Evolutionary conservation across 371 early-diverging fungal genomes (phyloP), one percentile per base, ranked within the genome.

Genomic region (Mortierella sp.): DNA sequence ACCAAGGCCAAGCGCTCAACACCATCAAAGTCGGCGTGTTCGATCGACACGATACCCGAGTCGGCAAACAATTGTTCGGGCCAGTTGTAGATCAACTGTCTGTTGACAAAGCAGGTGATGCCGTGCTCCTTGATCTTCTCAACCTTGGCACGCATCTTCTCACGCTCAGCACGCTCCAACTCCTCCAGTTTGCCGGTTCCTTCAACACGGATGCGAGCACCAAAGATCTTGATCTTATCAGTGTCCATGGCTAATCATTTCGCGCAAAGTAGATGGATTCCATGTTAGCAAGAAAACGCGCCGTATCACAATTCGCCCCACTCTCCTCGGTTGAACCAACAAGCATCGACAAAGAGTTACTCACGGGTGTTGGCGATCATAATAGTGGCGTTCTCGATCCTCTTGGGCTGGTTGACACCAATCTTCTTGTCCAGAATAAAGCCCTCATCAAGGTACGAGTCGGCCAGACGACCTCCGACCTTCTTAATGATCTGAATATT

Each of bases 81-180:
- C 94, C 96, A 99, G 92, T 99, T 99, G 88, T 99, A 99, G 69
- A 99, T 99, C 40, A 99, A 87, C 86, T 99, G 99, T 72, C 99
- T 94, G 90, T 99, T 99, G 56, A 99, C 98, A 79, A 95, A 97
- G 85, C 99, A 95, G 88, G 99, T 98, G 85, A 98, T 97, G 13
- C 96, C 97, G 78, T 95, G 95, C 2, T 90, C 88, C 80, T 96
- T 95, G 81, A 99, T 99, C 85, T 94, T 95, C 29, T 97, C 98
- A 39, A 99, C 98, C 91, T 99, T 99, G 48, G 88, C 92, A 78
- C 91, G 92, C 99, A 99, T 99, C 90, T 98, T 98, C 63, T 97
- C 93, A 50, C 91, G 93, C 86, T 99, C 99, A 40, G 98, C 99
- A 77, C 96, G 90, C 86, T 99, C 99, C 64, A 99, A 82, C 83